Percentiles rank a stretch among this genome's conserved stretches.
These are phyloP conservation scores for Aspergillus sp. DNA, from an alignment of 2,329 filamentous ascomycete species.

Conservation along the genomic window DNA sequence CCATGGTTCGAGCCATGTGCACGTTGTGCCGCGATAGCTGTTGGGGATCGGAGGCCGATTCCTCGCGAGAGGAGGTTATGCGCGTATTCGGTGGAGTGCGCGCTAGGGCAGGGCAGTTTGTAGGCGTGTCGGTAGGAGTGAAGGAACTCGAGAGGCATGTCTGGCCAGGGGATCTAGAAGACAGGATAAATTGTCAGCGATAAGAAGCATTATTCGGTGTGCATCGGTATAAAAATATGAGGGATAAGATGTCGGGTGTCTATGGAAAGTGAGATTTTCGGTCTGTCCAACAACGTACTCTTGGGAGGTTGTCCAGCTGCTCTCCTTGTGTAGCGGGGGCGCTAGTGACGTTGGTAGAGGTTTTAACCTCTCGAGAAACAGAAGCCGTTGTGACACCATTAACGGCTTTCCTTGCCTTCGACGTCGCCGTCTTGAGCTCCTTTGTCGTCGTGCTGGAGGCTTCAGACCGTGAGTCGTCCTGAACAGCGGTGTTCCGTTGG, in stretches of 20 bases:
- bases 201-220: neutral
- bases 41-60: conserved; percentile 46
- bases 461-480: conserved; percentile 50
- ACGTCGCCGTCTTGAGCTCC: conserved; percentile 32
- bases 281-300: conserved; percentile 27
- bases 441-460: conserved; percentile 46
- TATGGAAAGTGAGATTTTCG: neutral
- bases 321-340: conserved; percentile 24
- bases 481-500: conserved; percentile 38
- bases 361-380: conserved; percentile 16
- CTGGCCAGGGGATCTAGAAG: conserved; percentile 43
- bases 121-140: conserved; percentile 51
- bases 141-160: conserved; percentile 45
- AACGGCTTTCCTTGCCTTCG: conserved; percentile 34
- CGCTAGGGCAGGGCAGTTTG: conserved; percentile 45
- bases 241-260: neutral
- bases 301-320: conserved; percentile 26
- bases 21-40: conserved; percentile 39
- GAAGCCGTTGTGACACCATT: conserved; percentile 14
- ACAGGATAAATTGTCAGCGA: conserved; percentile 9
- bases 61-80: conserved; percentile 48
- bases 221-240: neutral
- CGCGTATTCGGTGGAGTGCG: conserved; percentile 47
- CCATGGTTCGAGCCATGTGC: conserved; percentile 15
- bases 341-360: conserved; percentile 30